These are phyloP conservation scores for Cucumis sativus DNA, from an alignment of 306 rosid species.

Conservation along the genomic window DNA sequence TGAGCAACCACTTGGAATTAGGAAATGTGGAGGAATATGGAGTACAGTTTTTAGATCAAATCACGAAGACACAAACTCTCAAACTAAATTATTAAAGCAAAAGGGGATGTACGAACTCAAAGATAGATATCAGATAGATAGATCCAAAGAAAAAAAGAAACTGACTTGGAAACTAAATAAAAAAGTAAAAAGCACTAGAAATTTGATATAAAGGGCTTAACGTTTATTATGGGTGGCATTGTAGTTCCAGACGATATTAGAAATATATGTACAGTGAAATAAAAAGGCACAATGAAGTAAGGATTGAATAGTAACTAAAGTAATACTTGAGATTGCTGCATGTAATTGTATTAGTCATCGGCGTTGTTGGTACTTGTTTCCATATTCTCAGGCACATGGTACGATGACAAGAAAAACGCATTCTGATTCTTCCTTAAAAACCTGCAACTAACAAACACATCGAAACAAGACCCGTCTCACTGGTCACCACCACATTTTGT, in stretches of 20 bases:
- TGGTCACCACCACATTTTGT: not conserved
- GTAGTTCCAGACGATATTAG: not conserved
- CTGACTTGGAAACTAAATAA: not conserved
- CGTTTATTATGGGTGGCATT: not conserved
- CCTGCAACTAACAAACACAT: conserved; percentile 30
- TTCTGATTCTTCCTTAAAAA: conserved; percentile 52
- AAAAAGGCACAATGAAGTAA: not conserved
- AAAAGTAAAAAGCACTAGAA: not conserved
- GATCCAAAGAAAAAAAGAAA: not conserved
- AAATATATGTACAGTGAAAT: not conserved
- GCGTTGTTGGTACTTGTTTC: conserved; percentile 40
- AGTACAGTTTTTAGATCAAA: not conserved
- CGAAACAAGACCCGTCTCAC: not conserved
- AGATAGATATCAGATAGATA: not conserved
- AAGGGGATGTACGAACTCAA: not conserved
- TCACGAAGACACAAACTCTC: not conserved
- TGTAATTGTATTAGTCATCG: conserved; percentile 14
- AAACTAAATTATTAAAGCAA: not conserved
- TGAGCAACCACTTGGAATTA: not conserved
- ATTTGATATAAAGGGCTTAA: not conserved
- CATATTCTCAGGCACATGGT: conserved; percentile 42
- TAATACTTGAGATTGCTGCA: too few species aligned
- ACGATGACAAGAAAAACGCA: conserved; percentile 49
- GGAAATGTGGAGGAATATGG: not conserved
- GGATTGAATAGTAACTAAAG: not conserved